Evolutionary conservation across 208 protist species (phyloP).

Genomic region (Crithidia brevicula): DNA sequence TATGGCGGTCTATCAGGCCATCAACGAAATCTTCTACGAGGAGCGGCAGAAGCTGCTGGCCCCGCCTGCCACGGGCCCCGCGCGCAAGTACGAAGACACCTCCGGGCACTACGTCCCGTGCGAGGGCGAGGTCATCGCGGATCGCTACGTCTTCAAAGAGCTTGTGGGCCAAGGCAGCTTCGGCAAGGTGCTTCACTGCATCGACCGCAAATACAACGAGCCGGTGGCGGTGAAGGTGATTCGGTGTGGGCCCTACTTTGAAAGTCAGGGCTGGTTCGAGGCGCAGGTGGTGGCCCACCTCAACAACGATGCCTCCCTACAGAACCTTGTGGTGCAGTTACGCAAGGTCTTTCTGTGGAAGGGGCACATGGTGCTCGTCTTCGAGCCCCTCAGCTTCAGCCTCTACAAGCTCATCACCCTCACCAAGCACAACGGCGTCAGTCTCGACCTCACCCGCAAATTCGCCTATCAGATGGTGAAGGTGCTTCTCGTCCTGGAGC

Average conservation of each 20-base stretch:
- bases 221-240: conserved; percentile 89
- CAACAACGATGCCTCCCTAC: conserved; percentile 52
- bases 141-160: conserved; percentile 81
- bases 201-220: conserved; percentile 77
- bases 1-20: conserved; percentile 69
- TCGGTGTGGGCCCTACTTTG: conserved; percentile 80
- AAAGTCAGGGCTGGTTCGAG: conserved; percentile 78
- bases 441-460: conserved; percentile 88
- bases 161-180: conserved; percentile 91
- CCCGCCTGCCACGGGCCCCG: conserved; percentile 29
- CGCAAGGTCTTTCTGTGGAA: conserved; percentile 85
- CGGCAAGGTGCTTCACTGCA: conserved; percentile 82
- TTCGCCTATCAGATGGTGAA: conserved; percentile 96
- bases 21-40: conserved; percentile 75
- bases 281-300: conserved; percentile 81
- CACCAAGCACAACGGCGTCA: conserved; percentile 90
- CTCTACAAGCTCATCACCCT: conserved; percentile 96
- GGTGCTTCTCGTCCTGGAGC: conserved; percentile 92
- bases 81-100: conserved; percentile 72
- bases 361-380: conserved; percentile 96
- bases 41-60: conserved; percentile 45
- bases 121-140: conserved; percentile 71
- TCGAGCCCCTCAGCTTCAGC: conserved; percentile 97
- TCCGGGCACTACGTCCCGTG: conserved; percentile 83
- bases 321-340: conserved; percentile 79